Evolutionary conservation across 306 rosid genomes (phyloP), one percentile per base, ranked within the genome.

Genomic region (Carpinus fangiana): DNA sequence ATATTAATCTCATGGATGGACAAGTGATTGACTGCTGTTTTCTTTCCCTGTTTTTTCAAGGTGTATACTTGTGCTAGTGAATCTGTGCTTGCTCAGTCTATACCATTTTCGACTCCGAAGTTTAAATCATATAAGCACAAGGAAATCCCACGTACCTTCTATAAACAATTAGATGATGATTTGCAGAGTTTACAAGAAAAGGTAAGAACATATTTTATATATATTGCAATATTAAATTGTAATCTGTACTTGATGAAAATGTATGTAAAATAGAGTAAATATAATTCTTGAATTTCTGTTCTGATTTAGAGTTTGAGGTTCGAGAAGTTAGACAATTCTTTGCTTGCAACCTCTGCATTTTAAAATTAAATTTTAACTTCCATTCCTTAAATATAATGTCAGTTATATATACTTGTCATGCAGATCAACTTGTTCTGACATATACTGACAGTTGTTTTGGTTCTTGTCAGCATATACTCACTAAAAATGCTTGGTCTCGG

Each of bases 51-150:
- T 78, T 6, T 73, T 73, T 73, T 87, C 85, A 76, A 94, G 98
- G 98, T 95, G 26, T 92, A 91, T 75, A 95, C 98, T 13, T 90
- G 93, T 84, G 82, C 53, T 53, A 84, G 81, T 81, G 98, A 88
- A 86, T 90, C 89, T 57, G 92, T 83, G 80, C 79, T 95, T 52
- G 72, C 93, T 16, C 66, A 88, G 87, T 88, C 73, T 82, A 80
- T 91, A 54, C 96, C 97, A 41, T 71, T 83, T 31, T 85, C 98
- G 7, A 87, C 90, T 41, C 89, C 93, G 2, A 92, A 91, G 79
- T 95, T 92, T 86, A 88, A 76, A 85, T 82, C 43, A 61, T 95
- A 83, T 81, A 55, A 23, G 74, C 47, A 56, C 23, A 20, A 73
- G 20, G 88, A 70, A 60, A 82, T 86, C 47, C 85, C 87, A 50